Percentiles rank a stretch among this genome's conserved stretches.
Conservation (phyloP, 352 stramenopile genomes). For the Plasmopara muralis region DNA sequence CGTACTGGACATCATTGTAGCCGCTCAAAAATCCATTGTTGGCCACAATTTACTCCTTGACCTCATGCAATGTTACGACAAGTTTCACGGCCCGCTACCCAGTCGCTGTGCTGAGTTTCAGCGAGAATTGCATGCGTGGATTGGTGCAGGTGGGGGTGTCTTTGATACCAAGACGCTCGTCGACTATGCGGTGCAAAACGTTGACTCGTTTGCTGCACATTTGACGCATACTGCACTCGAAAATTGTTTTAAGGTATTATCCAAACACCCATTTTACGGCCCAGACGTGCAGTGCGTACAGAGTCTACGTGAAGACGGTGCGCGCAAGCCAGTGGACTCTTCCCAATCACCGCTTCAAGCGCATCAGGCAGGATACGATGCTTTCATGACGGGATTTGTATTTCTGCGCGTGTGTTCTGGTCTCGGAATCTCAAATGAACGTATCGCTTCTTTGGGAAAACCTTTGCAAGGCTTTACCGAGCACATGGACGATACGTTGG, state of each 20-base stretch:
- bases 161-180: constrained; percentile 78
- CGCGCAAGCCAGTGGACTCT: constrained; percentile 2
- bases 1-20: constrained; percentile 48
- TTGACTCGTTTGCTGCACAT: constrained; percentile 51
- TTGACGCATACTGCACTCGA: constrained; percentile 57
- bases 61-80: constrained; percentile 73
- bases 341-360: constrained; percentile 31
- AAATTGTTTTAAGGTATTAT: constrained; percentile 53
- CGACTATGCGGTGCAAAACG: constrained; percentile 51
- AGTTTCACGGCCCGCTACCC: constrained; percentile 64
- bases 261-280: constrained; percentile 63
- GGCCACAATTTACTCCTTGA: constrained; percentile 81
- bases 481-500: constrained; percentile 13
- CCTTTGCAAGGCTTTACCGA: background rate
- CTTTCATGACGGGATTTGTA: constrained; percentile 73
- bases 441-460: constrained; percentile 30
- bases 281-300: constrained; percentile 26
- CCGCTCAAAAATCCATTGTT: constrained; percentile 43
- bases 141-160: constrained; percentile 29
- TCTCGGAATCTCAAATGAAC: constrained; percentile 51
- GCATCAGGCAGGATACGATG: constrained; percentile 73
- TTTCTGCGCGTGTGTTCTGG: constrained; percentile 61
- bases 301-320: constrained; percentile 1
- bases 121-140: constrained; percentile 45
- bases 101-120: constrained; percentile 49